Conservation (phyloP, 2,329 filamentous ascomycete species). For the Dactylella cylindrospora region DNA sequence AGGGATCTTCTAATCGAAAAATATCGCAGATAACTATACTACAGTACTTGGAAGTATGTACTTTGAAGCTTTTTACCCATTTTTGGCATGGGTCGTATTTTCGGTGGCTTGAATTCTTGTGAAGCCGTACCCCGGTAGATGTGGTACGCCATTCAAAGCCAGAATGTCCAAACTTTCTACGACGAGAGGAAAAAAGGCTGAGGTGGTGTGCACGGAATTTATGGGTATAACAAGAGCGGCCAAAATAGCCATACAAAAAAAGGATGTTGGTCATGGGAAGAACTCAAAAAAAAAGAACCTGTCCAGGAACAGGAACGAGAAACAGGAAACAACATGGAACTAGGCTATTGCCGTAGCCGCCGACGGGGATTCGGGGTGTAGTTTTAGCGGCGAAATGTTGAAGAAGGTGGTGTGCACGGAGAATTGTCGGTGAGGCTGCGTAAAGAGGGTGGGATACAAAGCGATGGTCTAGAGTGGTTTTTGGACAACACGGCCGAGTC, state of each 20-base stretch:
- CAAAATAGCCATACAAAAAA: not conserved
- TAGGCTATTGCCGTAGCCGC: slow-evolving; percentile 14
- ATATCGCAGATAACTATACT: too few relatives aligned
- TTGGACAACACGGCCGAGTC: not conserved
- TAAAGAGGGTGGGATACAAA: too few relatives aligned
- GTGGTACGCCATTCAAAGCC: too few relatives aligned
- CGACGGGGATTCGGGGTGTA: slow-evolving; percentile 1
- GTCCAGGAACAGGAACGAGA: slow-evolving; percentile 16
- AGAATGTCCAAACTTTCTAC: too few relatives aligned
- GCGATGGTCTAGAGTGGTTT: not conserved
- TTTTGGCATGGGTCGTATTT: slow-evolving; percentile 42
- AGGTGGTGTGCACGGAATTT: slow-evolving; percentile 38
- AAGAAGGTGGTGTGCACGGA: slow-evolving; percentile 19
- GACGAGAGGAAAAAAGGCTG: too few relatives aligned
- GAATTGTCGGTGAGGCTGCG: slow-evolving; percentile 6
- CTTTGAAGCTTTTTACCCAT: too few relatives aligned
- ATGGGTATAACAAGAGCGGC: not conserved
- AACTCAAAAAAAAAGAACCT: not conserved
- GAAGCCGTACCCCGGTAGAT: too few relatives aligned
- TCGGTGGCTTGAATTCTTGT: slow-evolving; percentile 38
- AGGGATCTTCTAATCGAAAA: too few relatives aligned
- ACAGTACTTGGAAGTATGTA: too few relatives aligned
- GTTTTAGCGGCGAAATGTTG: slow-evolving; percentile 10
- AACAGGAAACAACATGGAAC: not conserved
- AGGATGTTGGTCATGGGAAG: slow-evolving; percentile 6